phyloP scores from a whole-genome alignment of 805 yeast genomes.

The Metschnikowia shivogae region DNA sequence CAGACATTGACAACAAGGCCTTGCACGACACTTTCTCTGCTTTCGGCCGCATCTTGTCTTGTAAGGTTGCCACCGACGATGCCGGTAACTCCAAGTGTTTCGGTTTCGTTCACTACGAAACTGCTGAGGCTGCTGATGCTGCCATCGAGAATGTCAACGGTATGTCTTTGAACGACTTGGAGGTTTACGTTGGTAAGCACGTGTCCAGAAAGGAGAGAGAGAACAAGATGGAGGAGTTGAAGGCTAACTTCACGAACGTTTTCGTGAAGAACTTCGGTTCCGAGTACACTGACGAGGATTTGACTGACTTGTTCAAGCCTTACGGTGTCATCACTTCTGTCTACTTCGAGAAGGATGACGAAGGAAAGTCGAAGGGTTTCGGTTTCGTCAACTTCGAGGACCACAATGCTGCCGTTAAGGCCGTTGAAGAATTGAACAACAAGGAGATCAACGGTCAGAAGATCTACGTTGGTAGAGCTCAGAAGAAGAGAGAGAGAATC shows the following conservation, averaged over 20 bases:
- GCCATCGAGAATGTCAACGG: conserved; percentile 98
- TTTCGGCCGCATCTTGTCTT: conserved; percentile 91
- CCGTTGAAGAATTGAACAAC: conserved; percentile 90
- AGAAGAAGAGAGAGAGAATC: conserved; percentile 95
- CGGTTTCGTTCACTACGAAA: conserved; percentile 96
- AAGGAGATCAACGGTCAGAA: conserved; percentile 79
- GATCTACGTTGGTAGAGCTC: conserved; percentile 97
- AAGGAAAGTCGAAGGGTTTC: conserved; percentile 90
- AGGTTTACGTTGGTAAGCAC: conserved; percentile 94
- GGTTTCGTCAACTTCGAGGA: conserved; percentile 89
- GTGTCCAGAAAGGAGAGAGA: conserved; percentile 90
- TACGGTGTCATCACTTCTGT: conserved; percentile 83
- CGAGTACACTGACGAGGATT: conserved; percentile 66
- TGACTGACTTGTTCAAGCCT: conserved; percentile 65
- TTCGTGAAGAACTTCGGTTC: conserved; percentile 85
- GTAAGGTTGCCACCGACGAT: conserved; percentile 95
- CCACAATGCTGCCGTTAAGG: conserved; percentile 85
- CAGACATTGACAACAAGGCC: conserved; percentile 98
- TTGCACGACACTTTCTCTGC: conserved; percentile 96
- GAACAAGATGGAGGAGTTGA: conserved; percentile 83
- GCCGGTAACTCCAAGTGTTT: conserved; percentile 90
- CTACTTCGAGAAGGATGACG: conserved; percentile 71
- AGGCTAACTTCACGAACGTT: conserved; percentile 92
- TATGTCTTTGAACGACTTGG: conserved; percentile 94
- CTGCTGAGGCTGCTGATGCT: conserved; percentile 85